Base-by-base conservation (phyloP, 2,329 filamentous ascomycete species). In the Colletotrichum godetiae region DNA sequence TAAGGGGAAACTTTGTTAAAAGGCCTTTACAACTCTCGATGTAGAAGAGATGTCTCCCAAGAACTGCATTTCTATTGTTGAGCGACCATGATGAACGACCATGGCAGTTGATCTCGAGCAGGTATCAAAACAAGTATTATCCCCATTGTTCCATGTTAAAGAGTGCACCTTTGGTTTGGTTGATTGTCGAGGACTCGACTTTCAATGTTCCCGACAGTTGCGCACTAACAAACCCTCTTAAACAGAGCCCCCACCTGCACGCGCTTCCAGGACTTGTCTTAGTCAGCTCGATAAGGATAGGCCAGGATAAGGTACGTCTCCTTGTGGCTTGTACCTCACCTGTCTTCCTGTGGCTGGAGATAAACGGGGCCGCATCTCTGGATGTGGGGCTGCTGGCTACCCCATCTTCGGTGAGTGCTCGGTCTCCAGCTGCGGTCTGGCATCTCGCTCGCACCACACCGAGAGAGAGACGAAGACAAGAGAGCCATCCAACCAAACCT, bases 171-270 rank as follows among this genome's bases (percentile, higher is more conserved):
- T 27, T 29, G 29, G 11, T 11, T 31, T 37, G 61, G 24, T 22
- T 1, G 4, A 19, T 3, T 13, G 15, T 22, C 13, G 37, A 7
- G 42, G 10, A 62, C 35, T 13, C 35, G 2, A 29, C 6, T 33
- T 35, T 62, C 37, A 8, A 35, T 10, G 8, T 42, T 2, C 5
- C 12, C 10, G 19, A 15, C 10, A 6, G 62, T 67, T n/a, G 8
- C 4, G 19, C 62, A 49, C 69, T 72, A 72, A 68, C 69, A 72
- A 31, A 55, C 13, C 33, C 27, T 37, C 24, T 49, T 59, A 55
- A 19, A 12, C 33, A 27, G 10, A 37, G 57, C 68, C 68, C 57
- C 57, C 22, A 33, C 31, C 4, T 12, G 7, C 22, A 42, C 42
- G 24, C 59, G 59, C 19, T 42, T 42, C 13, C 13, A 42, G 13